Conservation (phyloP, 2,329 filamentous ascomycete species). For the Pyrenophora seminiperda region DNA sequence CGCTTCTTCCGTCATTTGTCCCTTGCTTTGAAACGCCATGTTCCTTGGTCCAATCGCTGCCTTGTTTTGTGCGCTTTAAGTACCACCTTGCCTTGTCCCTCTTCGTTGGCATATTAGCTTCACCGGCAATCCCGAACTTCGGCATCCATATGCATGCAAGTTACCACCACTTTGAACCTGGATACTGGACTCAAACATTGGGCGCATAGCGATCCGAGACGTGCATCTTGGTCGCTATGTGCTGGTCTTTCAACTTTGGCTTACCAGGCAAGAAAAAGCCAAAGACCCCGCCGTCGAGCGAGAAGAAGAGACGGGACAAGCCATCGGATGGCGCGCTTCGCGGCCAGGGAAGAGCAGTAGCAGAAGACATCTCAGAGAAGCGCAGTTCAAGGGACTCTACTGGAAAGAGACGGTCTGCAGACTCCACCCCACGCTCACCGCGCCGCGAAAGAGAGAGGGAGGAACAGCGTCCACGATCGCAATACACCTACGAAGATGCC, state of each 20-base stretch:
- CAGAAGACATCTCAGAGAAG: constrained; percentile 38
- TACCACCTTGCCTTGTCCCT: constrained; percentile 33
- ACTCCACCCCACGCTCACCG: constrained; percentile 24
- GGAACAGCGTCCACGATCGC: constrained; percentile 27
- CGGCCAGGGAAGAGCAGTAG: constrained; percentile 30
- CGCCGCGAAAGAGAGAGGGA: constrained; percentile 32
- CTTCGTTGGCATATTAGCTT: constrained; percentile 27
- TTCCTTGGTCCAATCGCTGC: constrained; percentile 29
- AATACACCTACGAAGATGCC: constrained; percentile 22
- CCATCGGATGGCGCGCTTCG: constrained; percentile 30
- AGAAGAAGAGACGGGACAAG: constrained; percentile 40
- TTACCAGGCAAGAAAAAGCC: constrained; percentile 39
- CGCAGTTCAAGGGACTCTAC: constrained; percentile 36
- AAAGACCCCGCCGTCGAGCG: constrained; percentile 31
- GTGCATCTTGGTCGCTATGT: constrained; percentile 41
- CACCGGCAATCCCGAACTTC: constrained; percentile 34
- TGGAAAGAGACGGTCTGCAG: constrained; percentile 33
- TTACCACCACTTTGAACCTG: constrained; percentile 18
- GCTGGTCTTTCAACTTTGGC: constrained; percentile 45
- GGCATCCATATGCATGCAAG: constrained; percentile 32
- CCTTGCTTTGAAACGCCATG: constrained; percentile 34
- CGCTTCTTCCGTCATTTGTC: constrained; percentile 22
- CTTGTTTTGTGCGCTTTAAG: constrained; percentile 33
- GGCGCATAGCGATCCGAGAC: constrained; percentile 37
- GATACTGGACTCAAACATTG: constrained; percentile 21